These are phyloP conservation scores for Tolypocladium tundrense DNA, from an alignment of 2,329 filamentous ascomycete species.

Conservation along the genomic window DNA sequence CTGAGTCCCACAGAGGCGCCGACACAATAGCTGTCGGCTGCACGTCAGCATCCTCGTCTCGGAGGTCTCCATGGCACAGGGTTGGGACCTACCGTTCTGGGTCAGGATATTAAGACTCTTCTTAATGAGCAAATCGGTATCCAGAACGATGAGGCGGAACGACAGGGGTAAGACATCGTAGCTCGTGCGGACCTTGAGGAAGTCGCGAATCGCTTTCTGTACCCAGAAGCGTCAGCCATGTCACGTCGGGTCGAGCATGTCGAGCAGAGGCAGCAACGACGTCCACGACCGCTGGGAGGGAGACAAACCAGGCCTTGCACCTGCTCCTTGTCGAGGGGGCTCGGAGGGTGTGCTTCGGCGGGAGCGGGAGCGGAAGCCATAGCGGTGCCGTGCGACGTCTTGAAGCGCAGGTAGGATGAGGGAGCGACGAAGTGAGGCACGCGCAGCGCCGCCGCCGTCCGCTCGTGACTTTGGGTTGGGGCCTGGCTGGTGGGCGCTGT, in stretches of 20 bases:
- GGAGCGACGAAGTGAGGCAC: constrained; percentile 50
- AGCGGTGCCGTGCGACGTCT: constrained; percentile 21
- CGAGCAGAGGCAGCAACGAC: neutral
- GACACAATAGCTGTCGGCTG: constrained; percentile 74
- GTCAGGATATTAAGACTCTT: constrained; percentile 93
- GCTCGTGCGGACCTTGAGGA: constrained; percentile 90
- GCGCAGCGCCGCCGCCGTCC: constrained; percentile 4
- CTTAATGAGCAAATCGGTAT: constrained; percentile 89
- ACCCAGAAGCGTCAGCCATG: constrained; percentile 7
- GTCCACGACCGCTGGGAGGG: constrained; percentile 1
- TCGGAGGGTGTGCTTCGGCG: constrained; percentile 33
- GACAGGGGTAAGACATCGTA: constrained; percentile 96
- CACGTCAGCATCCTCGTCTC: constrained; percentile 1
- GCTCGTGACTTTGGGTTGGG: constrained; percentile 1
- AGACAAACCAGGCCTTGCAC: constrained; percentile 60
- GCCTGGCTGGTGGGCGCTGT: neutral
- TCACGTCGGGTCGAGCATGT: neutral
- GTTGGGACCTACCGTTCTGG: constrained; percentile 66
- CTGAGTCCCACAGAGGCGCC: constrained; percentile 92
- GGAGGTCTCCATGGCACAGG: neutral
- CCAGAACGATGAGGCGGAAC: constrained; percentile 90
- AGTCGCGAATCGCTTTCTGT: constrained; percentile 85
- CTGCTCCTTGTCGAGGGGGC: constrained; percentile 64
- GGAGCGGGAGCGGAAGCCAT: constrained; percentile 19
- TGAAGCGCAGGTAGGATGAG: constrained; percentile 44